Evolutionary conservation across 2,329 filamentous ascomycete species (phyloP).

Genomic region (Phyllosticta capitalensis): DNA sequence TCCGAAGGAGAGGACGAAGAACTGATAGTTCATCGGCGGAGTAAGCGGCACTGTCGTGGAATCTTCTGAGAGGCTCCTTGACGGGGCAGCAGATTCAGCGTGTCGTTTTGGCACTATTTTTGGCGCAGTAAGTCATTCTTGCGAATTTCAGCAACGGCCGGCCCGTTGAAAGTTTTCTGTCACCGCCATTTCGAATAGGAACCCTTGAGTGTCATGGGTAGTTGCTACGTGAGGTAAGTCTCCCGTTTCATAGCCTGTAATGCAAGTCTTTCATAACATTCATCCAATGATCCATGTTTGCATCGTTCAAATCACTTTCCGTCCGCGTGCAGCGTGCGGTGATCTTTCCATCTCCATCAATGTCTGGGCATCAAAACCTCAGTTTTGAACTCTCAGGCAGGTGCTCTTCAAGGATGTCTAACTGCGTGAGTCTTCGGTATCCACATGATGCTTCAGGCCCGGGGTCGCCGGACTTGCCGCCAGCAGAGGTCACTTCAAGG

Average conservation of each 20-base stretch:
- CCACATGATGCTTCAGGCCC: background rate
- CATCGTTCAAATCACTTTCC: background rate
- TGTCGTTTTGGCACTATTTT: background rate
- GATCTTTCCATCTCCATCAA: background rate
- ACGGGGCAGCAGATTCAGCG: background rate
- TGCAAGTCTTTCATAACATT: background rate
- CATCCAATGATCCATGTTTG: background rate
- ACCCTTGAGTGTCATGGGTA: background rate
- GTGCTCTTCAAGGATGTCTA: background rate
- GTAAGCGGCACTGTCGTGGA: background rate
- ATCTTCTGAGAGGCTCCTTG: background rate
- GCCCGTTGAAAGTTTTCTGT: background rate
- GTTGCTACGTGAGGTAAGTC: background rate
- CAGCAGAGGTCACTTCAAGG: background rate
- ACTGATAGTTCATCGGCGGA: background rate
- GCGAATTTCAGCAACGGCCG: background rate
- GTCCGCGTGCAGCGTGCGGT: background rate
- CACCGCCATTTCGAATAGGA: background rate
- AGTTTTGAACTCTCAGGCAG: background rate
- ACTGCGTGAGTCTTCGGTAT: background rate
- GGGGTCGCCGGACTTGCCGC: background rate
- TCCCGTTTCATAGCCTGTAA: background rate
- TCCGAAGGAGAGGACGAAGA: background rate
- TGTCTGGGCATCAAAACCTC: background rate
- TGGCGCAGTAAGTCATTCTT: background rate